Evolutionary conservation across 129 eudicot genomes (phyloP), one percentile per base, ranked within the genome.

Genomic region (Flaveria brownii): DNA sequence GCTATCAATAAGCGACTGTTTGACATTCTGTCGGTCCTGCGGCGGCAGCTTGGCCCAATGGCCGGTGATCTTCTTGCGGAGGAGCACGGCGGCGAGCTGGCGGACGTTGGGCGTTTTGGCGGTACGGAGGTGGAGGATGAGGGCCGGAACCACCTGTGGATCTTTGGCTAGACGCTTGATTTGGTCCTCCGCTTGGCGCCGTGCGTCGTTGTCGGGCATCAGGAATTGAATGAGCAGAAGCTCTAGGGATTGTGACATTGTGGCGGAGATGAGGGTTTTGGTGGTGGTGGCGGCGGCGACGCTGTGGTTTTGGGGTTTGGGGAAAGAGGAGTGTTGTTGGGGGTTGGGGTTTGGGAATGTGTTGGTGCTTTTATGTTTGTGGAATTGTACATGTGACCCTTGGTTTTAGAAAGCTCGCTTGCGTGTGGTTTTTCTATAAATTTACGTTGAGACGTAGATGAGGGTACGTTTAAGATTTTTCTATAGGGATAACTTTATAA

Each of bases 141-240:
- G 87, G 2, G 98, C 93, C 39, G 98, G 97, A 60, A 94, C 89
- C 64, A 94, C 98, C 85, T 94, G 97, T 1, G 98, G 98, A 81
- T 94, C 98, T 86, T 94, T 94, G 0, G 97, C 84, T 17, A 94
- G 75, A 14, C 98, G 88, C 88, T 94, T 94, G 2, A 94, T 94
- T 77, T 94, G 98, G 71, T 94, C 98, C 85, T 94, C 98, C 9
- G 98, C 98, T 87, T 94, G 98, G 9, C 98, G 84, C 18, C 98
- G 84, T 25, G 98, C 98, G 49, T 93, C 98, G 46, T 94, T 94
- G 73, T 94, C 98, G 17, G 98, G 98, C 98, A 94, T 94, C 68
- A 91, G 47, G 72, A 94, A 94, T 66, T 94, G 98, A 45, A 94
- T 94, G 11, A 94, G 84, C 73, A 94, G 55, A 18, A 94, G 85